Conservation (phyloP, 2,329 filamentous ascomycete genomes). For the Tympanopsis confertula region DNA sequence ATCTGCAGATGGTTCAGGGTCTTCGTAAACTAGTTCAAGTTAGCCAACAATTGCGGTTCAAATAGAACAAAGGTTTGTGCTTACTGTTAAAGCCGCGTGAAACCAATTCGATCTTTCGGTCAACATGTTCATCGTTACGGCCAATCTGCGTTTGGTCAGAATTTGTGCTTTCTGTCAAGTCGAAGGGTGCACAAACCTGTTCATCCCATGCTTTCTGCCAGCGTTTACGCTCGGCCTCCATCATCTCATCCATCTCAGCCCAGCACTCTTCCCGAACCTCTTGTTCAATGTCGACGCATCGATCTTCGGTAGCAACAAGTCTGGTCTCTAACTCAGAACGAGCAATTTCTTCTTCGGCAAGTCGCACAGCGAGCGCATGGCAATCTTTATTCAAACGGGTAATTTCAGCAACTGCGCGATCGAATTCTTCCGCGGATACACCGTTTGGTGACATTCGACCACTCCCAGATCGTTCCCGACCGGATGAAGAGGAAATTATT, state of each 20-base stretch:
- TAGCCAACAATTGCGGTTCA: too few relatives aligned
- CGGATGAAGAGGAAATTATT: conserved; percentile 30
- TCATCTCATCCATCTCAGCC: conserved; percentile 68
- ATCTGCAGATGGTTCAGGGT: not conserved
- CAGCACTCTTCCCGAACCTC: conserved; percentile 82
- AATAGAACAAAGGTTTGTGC: not conserved
- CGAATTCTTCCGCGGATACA: conserved; percentile 53
- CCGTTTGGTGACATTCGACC: conserved; percentile 16
- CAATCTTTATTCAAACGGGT: conserved; percentile 67
- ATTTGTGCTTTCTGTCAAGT: conserved; percentile 79
- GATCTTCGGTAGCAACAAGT: conserved; percentile 58
- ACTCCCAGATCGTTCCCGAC: conserved; percentile 11
- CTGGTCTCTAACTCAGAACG: conserved; percentile 64
- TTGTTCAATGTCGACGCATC: conserved; percentile 60
- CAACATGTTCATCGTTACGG: conserved; percentile 7
- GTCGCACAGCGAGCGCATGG: conserved; percentile 58
- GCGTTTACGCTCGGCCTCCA: conserved; percentile 64
- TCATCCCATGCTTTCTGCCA: conserved; percentile 71
- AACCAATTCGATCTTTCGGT: not conserved
- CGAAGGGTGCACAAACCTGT: conserved; percentile 69
- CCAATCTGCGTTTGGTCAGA: conserved; percentile 54
- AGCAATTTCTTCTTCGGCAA: conserved; percentile 60
- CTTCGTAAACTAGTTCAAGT: not conserved
- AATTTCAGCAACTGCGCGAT: conserved; percentile 71
- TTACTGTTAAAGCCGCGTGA: not conserved